Evolutionary conservation across 2,329 filamentous ascomycete species (phyloP).

Genomic region (Aspergillus persii): DNA sequence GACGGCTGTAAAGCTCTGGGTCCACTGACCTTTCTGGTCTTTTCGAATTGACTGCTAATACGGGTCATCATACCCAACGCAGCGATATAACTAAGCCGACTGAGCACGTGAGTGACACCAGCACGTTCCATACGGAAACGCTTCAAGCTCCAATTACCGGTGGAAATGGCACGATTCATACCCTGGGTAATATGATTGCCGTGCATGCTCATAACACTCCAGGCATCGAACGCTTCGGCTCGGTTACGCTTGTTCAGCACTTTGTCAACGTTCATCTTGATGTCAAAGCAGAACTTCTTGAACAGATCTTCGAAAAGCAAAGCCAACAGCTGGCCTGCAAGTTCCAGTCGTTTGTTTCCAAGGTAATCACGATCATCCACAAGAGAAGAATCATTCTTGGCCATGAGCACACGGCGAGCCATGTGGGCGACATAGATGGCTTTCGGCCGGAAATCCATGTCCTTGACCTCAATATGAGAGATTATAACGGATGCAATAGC

Average conservation of each 20-base stretch:
- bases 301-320: slow-evolving; percentile 96
- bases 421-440: slow-evolving; percentile 95
- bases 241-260: slow-evolving; percentile 90
- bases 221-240: slow-evolving; percentile 82
- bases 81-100: slow-evolving; percentile 91
- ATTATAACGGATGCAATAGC: slow-evolving; percentile 90
- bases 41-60: slow-evolving; percentile 98
- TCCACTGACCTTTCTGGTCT: slow-evolving; percentile 93
- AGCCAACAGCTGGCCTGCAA: slow-evolving; percentile 91
- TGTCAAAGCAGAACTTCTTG: slow-evolving; percentile 86
- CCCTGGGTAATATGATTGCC: slow-evolving; percentile 86
- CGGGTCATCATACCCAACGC: slow-evolving; percentile 99
- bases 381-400: slow-evolving; percentile 79
- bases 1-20: slow-evolving; percentile 94
- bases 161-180: slow-evolving; percentile 94
- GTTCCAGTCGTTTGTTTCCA: slow-evolving; percentile 91
- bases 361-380: slow-evolving; percentile 98
- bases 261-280: slow-evolving; percentile 94
- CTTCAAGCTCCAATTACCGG: slow-evolving; percentile 96
- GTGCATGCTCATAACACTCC: slow-evolving; percentile 77
- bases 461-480: slow-evolving; percentile 87
- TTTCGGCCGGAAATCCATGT: slow-evolving; percentile 94
- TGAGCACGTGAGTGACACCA: slow-evolving; percentile 93
- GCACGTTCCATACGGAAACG: slow-evolving; percentile 98
- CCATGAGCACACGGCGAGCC: slow-evolving; percentile 94